These are phyloP conservation scores for Cicer judaicum DNA, from an alignment of 306 rosid genomes.

Conservation along the genomic window DNA sequence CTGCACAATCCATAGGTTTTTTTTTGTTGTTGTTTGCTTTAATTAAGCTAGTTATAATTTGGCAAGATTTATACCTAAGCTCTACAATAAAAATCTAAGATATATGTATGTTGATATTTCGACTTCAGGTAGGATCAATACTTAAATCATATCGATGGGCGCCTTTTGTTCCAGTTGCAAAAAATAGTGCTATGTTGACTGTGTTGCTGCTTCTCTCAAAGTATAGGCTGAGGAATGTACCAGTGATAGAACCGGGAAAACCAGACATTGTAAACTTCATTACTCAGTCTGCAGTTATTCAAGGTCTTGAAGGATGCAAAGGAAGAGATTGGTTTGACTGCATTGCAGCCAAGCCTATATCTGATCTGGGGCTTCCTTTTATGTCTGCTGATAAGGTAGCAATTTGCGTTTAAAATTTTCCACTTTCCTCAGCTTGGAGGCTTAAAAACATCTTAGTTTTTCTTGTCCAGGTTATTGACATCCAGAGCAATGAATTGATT, in stretches of 20 bases:
- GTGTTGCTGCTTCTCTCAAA: conserved; percentile 88
- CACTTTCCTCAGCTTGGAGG: conserved; percentile 33
- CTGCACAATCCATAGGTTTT: conserved; percentile 16
- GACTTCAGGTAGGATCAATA: conserved; percentile 74
- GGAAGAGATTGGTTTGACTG: conserved; percentile 94
- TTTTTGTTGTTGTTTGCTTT: neutral
- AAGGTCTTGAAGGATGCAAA: conserved; percentile 76
- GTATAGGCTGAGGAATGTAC: conserved; percentile 89
- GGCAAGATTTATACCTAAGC: neutral
- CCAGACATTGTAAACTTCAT: conserved; percentile 75
- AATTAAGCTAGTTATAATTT: neutral
- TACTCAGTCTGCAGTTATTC: conserved; percentile 91
- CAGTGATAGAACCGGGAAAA: conserved; percentile 78
- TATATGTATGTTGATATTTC: conserved; percentile 10
- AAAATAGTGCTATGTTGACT: conserved; percentile 72
- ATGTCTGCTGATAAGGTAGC: conserved; percentile 69
- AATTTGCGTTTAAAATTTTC: conserved; percentile 8
- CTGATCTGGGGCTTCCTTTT: conserved; percentile 89
- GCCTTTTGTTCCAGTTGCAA: conserved; percentile 79
- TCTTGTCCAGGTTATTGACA: conserved; percentile 64
- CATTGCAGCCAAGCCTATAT: conserved; percentile 64
- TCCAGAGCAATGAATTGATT: conserved; percentile 66
- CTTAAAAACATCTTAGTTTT: conserved; percentile 25
- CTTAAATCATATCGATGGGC: conserved; percentile 78
- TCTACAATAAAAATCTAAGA: conserved; percentile 8